Conservation (phyloP, 108 stramenopile genomes). For the Mediolabrus comicus region DNA sequence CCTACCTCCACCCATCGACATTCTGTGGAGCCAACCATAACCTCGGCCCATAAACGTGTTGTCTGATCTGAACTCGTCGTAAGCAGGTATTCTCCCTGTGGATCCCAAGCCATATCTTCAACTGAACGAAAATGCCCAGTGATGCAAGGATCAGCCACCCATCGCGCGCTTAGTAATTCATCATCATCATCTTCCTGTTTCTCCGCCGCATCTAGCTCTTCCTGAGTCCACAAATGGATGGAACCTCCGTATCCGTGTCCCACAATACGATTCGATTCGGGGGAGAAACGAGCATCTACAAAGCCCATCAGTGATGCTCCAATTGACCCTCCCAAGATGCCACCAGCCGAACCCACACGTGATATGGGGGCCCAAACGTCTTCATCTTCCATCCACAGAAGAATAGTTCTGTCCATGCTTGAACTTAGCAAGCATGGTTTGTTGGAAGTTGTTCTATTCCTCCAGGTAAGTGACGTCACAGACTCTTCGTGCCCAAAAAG, state of each 20-base stretch:
- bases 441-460: slow-evolving; percentile 40
- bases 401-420: slow-evolving; percentile 86
- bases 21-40: slow-evolving; percentile 10
- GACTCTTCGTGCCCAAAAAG: slow-evolving; percentile 86
- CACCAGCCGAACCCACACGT: slow-evolving; percentile 88
- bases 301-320: slow-evolving; percentile 81
- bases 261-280: slow-evolving; percentile 51
- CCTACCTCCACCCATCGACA: slow-evolving; percentile 77
- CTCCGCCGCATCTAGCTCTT: slow-evolving; percentile 13
- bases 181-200: slow-evolving; percentile 32
- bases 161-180: slow-evolving; percentile 39
- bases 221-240: slow-evolving; percentile 66
- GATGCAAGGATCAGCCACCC: slow-evolving; percentile 75
- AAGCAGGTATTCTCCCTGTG: slow-evolving; percentile 72
- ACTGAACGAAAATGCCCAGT: slow-evolving; percentile 85
- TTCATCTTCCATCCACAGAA: slow-evolving; percentile 68
- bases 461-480: slow-evolving; percentile 74
- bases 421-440: slow-evolving; percentile 67
- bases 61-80: slow-evolving; percentile 83
- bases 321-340: slow-evolving; percentile 80
- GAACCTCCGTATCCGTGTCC: slow-evolving; percentile 89
- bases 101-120: slow-evolving; percentile 81
- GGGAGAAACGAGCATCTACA: slow-evolving; percentile 54
- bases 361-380: slow-evolving; percentile 83
- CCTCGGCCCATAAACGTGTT: slow-evolving; percentile 76